A percentile compares a stretch with the other conserved stretches of the same genome.
phyloP scores from a whole-genome alignment of 805 yeast species.

The Pichia gijzeniarum region DNA sequence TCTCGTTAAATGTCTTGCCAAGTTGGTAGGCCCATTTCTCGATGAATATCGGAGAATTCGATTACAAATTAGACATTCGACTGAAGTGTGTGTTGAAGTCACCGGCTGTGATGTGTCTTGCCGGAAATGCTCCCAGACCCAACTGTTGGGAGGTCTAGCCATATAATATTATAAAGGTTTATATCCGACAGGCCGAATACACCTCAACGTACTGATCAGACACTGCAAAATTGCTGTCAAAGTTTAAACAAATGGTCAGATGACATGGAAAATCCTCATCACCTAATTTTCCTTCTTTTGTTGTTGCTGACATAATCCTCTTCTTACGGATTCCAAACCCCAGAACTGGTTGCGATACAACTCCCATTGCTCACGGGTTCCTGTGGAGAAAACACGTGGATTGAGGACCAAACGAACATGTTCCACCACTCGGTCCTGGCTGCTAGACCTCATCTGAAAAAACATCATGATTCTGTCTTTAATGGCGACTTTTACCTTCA shows the following conservation, averaged over 20 bases:
- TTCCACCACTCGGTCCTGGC: slow-evolving; percentile 62
- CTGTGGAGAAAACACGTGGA: slow-evolving; percentile 76
- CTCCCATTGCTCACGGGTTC: slow-evolving; percentile 92
- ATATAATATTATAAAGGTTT: slow-evolving; percentile 10
- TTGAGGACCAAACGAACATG: slow-evolving; percentile 77
- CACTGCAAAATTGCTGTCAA: no score
- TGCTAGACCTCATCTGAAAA: neutral
- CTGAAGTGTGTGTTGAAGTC: slow-evolving; percentile 17
- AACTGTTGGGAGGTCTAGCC: slow-evolving; percentile 32
- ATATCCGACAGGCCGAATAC: neutral
- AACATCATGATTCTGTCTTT: slow-evolving; percentile 7
- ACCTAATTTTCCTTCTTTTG: neutral
- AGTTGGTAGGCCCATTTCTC: slow-evolving; percentile 32
- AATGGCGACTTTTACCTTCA: slow-evolving; percentile 42
- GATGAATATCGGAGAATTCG: slow-evolving; percentile 27
- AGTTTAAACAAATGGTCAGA: neutral
- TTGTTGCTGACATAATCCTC: neutral
- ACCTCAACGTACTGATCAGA: neutral
- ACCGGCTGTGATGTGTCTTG: slow-evolving; percentile 21
- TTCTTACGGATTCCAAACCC: slow-evolving; percentile 50
- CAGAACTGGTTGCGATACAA: slow-evolving; percentile 88
- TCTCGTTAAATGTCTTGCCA: slow-evolving; percentile 28
- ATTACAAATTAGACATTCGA: slow-evolving; percentile 27
- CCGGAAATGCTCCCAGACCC: slow-evolving; percentile 33
- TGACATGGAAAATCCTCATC: neutral